Evolutionary conservation across 1,284 basidiomycete species (phyloP), one percentile per base, ranked within the genome.

Genomic region (Mycena sp.): DNA sequence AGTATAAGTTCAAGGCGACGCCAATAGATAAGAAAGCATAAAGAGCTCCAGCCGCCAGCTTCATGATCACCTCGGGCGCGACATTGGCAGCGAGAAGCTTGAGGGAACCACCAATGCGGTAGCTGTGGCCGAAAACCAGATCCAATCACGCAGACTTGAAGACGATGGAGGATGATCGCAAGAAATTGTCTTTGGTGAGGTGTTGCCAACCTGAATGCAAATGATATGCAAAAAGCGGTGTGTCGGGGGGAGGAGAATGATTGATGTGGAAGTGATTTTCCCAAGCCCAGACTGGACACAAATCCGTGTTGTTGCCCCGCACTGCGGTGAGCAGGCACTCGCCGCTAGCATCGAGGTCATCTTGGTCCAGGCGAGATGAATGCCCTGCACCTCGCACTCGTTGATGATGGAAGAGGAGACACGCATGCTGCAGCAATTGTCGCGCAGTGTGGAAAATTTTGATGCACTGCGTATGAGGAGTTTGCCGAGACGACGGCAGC

Each of bases 1-100:
- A 65, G 14, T 9, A 65, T 25, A 3, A 21, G 6, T 32, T 65
- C 64, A 12, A 65, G 48, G 12, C 60, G 12, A 7, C 64, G 44
- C 64, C 64, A 65, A 41, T 65, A 65, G 28, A 63, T 59, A 21
- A 66, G 56, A 37, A 66, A 66, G 29, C 55, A 58, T 14, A 60
- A 25, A 1, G 61, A 66, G 29, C 61, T 32, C 64, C 64, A 66
- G 6, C 63, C 63, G 10, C 63, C 63, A 14, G 50, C 45, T 46
- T 61, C 49, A 44, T 50, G 49, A 19, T 61, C 28, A 10, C 50
- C 28, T 64, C 63, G 2, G 63, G 63, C 3, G 28, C 41, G 21
- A 64, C 43, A 14, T 58, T 58, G 25, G 19, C 43, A 3, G 25
- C 19, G 19, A 64, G 52, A 6, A 63, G 37, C 28, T 48, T 10